Percentiles rank a stretch among this genome's conserved stretches.
Conservation (phyloP, 495 filamentous ascomycete species). For the Annulohypoxylon stygium region DNA sequence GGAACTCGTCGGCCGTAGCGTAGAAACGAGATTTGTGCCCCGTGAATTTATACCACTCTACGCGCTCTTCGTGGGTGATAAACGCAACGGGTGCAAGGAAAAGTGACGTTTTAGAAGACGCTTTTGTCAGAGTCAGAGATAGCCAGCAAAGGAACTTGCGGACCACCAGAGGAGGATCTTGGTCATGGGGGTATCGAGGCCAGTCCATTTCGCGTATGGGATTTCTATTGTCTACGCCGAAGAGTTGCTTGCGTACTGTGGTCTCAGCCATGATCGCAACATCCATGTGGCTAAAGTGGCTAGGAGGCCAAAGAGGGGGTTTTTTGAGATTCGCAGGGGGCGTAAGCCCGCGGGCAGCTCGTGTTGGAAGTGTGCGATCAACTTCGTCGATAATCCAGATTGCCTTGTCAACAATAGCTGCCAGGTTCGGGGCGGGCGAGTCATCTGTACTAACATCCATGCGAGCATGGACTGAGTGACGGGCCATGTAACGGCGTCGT, state of each 20-base stretch:
- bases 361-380: neutral
- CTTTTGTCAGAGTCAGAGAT: conserved; percentile 4
- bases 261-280: conserved; percentile 33
- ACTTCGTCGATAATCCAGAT: conserved; percentile 17
- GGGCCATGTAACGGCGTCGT: conserved; percentile 21
- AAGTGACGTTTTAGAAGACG: conserved; percentile 10
- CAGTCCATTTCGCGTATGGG: neutral
- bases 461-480: neutral
- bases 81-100: conserved; percentile 42
- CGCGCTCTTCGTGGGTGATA: conserved; percentile 18
- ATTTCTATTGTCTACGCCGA: conserved; percentile 17
- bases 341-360: neutral
- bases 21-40: conserved; percentile 40
- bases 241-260: conserved; percentile 17
- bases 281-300: conserved; percentile 17
- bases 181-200: conserved; percentile 27
- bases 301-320: conserved; percentile 19
- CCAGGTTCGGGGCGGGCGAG: neutral
- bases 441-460: neutral
- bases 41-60: conserved; percentile 32
- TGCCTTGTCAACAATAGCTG: conserved; percentile 15
- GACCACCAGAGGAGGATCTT: conserved; percentile 1
- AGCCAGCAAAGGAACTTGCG: conserved; percentile 36
- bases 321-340: neutral
- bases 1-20: conserved; percentile 34